A percentile compares a stretch with the other conserved stretches of the same genome.
These are phyloP conservation scores for Phytophthora megakarya DNA, from an alignment of 352 stramenopile genomes.

Conservation along the genomic window DNA sequence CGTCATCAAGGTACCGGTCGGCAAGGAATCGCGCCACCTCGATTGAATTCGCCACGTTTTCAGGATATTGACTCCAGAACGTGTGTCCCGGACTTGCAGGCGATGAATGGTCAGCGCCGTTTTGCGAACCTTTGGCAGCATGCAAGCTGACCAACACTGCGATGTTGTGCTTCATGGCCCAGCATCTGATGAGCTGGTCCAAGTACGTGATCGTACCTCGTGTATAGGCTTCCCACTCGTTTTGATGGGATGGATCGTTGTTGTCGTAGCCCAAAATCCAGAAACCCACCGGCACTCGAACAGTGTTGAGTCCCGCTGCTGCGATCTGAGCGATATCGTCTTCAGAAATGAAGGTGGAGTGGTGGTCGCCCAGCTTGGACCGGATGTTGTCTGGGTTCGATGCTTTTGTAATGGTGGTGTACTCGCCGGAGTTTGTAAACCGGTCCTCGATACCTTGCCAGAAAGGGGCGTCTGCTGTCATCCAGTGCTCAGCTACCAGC, in stretches of 20 bases:
- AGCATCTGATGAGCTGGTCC: constrained; percentile 51
- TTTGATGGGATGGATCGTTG: constrained; percentile 33
- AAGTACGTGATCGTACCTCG: constrained; percentile 46
- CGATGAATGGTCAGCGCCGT: constrained; percentile 48
- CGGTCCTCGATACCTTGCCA: constrained; percentile 56
- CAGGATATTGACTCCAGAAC: constrained; percentile 57
- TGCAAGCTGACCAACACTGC: constrained; percentile 60
- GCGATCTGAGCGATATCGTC: constrained; percentile 54
- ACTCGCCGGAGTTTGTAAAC: constrained; percentile 57
- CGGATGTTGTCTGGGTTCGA: constrained; percentile 36
- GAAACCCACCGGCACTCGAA: constrained; percentile 63
- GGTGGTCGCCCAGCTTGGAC: constrained; percentile 55
- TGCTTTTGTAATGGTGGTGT: constrained; percentile 64
- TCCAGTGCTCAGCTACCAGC: constrained; percentile 85
- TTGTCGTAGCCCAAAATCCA: constrained; percentile 61
- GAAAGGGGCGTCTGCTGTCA: constrained; percentile 58
- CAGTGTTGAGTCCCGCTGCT: constrained; percentile 43
- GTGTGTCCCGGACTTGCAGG: constrained; percentile 45
- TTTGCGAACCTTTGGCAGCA: constrained; percentile 60
- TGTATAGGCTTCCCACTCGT: constrained; percentile 48
- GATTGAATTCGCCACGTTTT: constrained; percentile 68
- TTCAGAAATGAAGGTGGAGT: constrained; percentile 71
- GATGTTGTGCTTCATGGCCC: constrained; percentile 56
- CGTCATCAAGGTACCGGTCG: constrained; percentile 61
- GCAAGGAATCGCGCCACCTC: constrained; percentile 62